These are phyloP conservation scores for Zasmidium citrigriseum DNA, from an alignment of 2,329 filamentous ascomycete genomes.

Conservation along the genomic window DNA sequence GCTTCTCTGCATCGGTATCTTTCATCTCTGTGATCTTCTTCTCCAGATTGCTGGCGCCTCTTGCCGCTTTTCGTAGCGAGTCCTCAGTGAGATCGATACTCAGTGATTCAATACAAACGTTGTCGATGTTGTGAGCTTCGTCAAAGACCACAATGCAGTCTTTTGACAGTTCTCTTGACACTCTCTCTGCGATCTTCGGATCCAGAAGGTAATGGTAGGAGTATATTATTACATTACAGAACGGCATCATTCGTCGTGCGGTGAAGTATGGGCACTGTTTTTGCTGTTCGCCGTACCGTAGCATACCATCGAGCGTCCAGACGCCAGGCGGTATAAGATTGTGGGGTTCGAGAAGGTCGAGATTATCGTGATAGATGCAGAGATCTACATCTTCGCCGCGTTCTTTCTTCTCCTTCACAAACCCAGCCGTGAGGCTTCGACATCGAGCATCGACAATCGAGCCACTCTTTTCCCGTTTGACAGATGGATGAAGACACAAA, in stretches of 20 bases:
- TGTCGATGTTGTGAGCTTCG: slow-evolving; percentile 98
- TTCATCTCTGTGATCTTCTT: slow-evolving; percentile 92
- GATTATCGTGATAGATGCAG: slow-evolving; percentile 97
- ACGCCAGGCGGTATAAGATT: slow-evolving; percentile 93
- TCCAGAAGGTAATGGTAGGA: slow-evolving; percentile 98
- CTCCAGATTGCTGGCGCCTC: slow-evolving; percentile 88
- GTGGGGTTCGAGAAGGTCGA: slow-evolving; percentile 91
- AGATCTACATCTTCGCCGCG: slow-evolving; percentile 90
- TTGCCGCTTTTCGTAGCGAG: slow-evolving; percentile 83
- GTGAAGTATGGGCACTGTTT: slow-evolving; percentile 99
- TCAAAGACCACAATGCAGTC: slow-evolving; percentile 99
- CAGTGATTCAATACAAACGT: slow-evolving; percentile 95
- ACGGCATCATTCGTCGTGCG: slow-evolving; percentile 96
- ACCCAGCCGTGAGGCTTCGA: slow-evolving; percentile 90
- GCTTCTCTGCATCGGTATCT: slow-evolving; percentile 87
- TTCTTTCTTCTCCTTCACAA: slow-evolving; percentile 97
- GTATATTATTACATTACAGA: slow-evolving; percentile 99
- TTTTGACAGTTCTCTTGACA: slow-evolving; percentile 93
- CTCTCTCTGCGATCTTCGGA: slow-evolving; percentile 93
- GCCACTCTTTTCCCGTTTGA: slow-evolving; percentile 95
- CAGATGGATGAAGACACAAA: slow-evolving; percentile 90
- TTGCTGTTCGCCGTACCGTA: slow-evolving; percentile 88
- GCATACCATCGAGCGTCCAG: slow-evolving; percentile 88
- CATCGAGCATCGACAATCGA: slow-evolving; percentile 93
- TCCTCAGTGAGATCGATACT: slow-evolving; percentile 98